phyloP scores from a whole-genome alignment of 2,329 filamentous ascomycete genomes.

The Grosmannia serpens region DNA sequence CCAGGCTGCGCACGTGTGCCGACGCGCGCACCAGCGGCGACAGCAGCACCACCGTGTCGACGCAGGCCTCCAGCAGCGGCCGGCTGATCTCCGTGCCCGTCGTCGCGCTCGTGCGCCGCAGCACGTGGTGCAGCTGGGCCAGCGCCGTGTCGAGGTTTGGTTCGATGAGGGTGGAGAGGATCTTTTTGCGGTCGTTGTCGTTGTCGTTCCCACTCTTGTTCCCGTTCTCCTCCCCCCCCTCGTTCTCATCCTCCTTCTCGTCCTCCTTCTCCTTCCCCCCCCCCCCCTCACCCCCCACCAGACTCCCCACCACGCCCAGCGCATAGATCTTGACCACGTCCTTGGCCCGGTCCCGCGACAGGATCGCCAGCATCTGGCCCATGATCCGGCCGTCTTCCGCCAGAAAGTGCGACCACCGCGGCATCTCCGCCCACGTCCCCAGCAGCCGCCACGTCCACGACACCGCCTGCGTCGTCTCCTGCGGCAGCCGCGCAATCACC shows the following conservation, averaged over 20 bases:
- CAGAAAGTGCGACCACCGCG: slow-evolving; percentile 58
- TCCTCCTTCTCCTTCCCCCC: slow-evolving; percentile 25
- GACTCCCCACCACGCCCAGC: slow-evolving; percentile 60
- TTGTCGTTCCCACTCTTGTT: too few relatives aligned
- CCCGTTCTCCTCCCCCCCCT: slow-evolving; percentile 13
- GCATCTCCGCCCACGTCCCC: slow-evolving; percentile 63
- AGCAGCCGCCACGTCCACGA: slow-evolving; percentile 75
- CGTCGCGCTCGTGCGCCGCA: slow-evolving; percentile 3
- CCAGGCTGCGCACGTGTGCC: slow-evolving; percentile 61
- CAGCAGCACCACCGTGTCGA: slow-evolving; percentile 67
- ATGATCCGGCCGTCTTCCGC: slow-evolving; percentile 51
- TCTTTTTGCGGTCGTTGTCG: slow-evolving; percentile 16
- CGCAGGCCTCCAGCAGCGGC: slow-evolving; percentile 65
- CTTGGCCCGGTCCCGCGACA: slow-evolving; percentile 54
- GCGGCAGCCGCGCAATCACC: slow-evolving; percentile 63
- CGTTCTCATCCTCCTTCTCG: slow-evolving; percentile 32
- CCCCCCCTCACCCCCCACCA: slow-evolving; percentile 49
- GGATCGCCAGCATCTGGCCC: slow-evolving; percentile 57
- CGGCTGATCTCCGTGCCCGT: slow-evolving; percentile 40
- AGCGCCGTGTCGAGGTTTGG: slow-evolving; percentile 49
- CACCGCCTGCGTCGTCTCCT: slow-evolving; percentile 80
- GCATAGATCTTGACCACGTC: slow-evolving; percentile 79
- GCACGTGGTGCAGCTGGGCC: slow-evolving; percentile 3
- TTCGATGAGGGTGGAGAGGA: slow-evolving; percentile 43
- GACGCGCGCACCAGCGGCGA: slow-evolving; percentile 56